A percentile compares a stretch with the other conserved stretches of the same genome.
These are phyloP conservation scores for Teratosphaeria nubilosa DNA, from an alignment of 2,329 filamentous ascomycete species.

Conservation along the genomic window DNA sequence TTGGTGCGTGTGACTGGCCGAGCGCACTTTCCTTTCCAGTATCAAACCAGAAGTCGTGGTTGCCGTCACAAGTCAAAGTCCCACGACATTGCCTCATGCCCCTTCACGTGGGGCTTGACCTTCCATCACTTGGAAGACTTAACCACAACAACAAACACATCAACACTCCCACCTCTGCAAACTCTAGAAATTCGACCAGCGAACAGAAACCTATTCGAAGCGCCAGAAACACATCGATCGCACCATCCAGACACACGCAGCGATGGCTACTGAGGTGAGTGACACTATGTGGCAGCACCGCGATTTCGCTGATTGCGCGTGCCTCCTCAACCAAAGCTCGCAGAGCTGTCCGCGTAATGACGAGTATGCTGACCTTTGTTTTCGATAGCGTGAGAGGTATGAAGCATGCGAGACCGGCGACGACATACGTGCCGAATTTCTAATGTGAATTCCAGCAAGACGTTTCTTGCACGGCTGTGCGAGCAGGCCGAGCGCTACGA, in stretches of 20 bases:
- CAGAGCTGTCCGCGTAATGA: neutral
- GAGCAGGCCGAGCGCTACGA: conserved; percentile 99
- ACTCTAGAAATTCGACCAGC: neutral
- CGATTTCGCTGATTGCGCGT: conserved; percentile 1
- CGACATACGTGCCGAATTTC: conserved; percentile 10
- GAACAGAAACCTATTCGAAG: neutral
- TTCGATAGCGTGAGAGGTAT: conserved; percentile 41
- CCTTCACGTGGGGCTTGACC: neutral
- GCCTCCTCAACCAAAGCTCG: conserved; percentile 10
- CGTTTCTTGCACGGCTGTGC: conserved; percentile 98
- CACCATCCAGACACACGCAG: neutral
- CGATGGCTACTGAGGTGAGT: conserved; percentile 15
- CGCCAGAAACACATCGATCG: neutral
- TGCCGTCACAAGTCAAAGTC: neutral
- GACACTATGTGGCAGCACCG: neutral
- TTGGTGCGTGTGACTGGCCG: neutral
- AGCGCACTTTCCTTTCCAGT: neutral
- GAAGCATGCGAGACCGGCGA: conserved; percentile 5
- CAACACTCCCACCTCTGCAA: neutral
- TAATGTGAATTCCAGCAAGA: conserved; percentile 67
- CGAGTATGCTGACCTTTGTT: conserved; percentile 30
- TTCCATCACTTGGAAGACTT: neutral
- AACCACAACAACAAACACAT: neutral
- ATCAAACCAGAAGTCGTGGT: neutral
- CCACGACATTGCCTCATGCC: neutral